phyloP scores from a whole-genome alignment of 441 rosid species.

The Gossypium schwendimanii region DNA sequence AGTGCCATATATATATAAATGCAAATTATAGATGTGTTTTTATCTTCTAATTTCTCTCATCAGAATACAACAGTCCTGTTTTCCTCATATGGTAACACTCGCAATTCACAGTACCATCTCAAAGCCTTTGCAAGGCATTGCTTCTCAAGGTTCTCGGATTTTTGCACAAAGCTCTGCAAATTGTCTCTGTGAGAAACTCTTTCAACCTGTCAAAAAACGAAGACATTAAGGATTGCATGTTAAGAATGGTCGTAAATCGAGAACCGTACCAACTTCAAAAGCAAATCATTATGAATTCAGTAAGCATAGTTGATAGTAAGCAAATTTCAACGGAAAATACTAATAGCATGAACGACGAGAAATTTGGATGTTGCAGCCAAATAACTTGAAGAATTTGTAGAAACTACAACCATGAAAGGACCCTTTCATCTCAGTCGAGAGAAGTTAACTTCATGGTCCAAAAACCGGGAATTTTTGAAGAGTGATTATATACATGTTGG shows the following conservation, averaged over 20 bases:
- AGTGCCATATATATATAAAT: too few relatives aligned
- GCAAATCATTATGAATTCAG: too few relatives aligned
- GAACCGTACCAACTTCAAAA: too few relatives aligned
- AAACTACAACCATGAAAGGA: background rate
- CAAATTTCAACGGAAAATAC: too few relatives aligned
- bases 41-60: background rate
- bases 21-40: background rate
- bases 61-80: constrained; percentile 73
- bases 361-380: background rate
- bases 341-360: too few relatives aligned
- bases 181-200: constrained; percentile 86
- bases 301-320: too few relatives aligned
- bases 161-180: constrained; percentile 63
- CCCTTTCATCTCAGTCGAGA: background rate
- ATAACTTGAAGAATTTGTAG: background rate
- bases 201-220: constrained; percentile 51
- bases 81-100: constrained; percentile 61
- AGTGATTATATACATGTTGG: background rate
- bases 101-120: constrained; percentile 75
- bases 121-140: constrained; percentile 76
- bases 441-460: background rate
- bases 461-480: background rate
- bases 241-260: background rate
- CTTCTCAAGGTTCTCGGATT: constrained; percentile 88
- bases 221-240: background rate